Conservation (phyloP, 768 basidiomycete genomes). For the Pluteus cervinus region DNA sequence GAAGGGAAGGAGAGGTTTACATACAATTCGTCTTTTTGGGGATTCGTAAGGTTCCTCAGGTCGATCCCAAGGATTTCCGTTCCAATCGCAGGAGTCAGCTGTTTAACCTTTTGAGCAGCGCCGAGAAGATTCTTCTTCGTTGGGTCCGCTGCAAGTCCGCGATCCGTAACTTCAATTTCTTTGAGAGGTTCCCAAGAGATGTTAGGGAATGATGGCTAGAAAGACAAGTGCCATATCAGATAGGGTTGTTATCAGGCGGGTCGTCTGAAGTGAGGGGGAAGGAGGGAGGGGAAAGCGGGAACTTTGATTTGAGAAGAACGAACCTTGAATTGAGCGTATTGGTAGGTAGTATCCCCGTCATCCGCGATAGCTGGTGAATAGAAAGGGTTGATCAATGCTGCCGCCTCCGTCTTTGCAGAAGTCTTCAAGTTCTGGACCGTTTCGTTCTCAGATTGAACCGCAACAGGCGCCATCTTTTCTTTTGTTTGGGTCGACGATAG, state of each 20-base stretch:
- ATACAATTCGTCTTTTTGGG: conserved; percentile 78
- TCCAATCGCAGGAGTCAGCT: conserved; percentile 69
- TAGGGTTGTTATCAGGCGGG: no score
- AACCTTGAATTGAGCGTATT: conserved; percentile 57
- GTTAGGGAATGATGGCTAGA: conserved; percentile 59
- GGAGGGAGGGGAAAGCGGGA: no score
- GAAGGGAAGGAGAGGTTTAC: conserved; percentile 22
- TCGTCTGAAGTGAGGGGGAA: no score
- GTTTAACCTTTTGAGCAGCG: conserved; percentile 60
- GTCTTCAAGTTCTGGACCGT: no score
- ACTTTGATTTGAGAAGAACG: conserved; percentile 8
- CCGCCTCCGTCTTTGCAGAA: conserved; percentile 14
- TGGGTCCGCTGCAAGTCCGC: conserved; percentile 63
- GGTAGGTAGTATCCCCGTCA: conserved; percentile 44
- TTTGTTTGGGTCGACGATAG: no score
- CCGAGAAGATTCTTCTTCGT: conserved; percentile 58
- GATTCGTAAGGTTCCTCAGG: conserved; percentile 55
- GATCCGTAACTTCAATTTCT: conserved; percentile 56
- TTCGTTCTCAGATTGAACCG: no score
- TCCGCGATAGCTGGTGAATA: conserved; percentile 57
- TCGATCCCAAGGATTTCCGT: conserved; percentile 73
- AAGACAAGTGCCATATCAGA: conserved; percentile 2
- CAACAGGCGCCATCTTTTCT: no score
- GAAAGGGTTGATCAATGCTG: conserved; percentile 50
- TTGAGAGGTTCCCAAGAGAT: conserved; percentile 59